Base-by-base conservation (phyloP, 2,329 filamentous ascomycete genomes). In the Scedosporium aurantiacum region DNA sequence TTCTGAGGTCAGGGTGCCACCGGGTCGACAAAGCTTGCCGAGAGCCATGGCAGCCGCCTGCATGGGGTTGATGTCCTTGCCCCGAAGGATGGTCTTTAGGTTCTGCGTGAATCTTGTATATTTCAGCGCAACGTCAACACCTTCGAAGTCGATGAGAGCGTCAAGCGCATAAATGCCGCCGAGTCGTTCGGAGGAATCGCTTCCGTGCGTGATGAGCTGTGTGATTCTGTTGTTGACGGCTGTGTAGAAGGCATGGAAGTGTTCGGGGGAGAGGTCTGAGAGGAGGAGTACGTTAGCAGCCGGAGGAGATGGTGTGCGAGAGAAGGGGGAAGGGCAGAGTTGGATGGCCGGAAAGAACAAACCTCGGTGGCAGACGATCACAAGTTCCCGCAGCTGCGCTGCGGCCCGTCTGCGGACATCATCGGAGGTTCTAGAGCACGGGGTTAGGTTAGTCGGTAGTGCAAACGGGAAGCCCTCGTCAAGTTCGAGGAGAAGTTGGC, bases 51-150 rank as follows among this genome's bases (percentile, higher is more conserved):
- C 92, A 4, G 95, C 94, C 12, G 90, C 86, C 62, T 95, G 85
- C 87, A 99, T 93, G 23, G 94, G 91, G 61, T 86, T 86, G 65
- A 90, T 90, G 69, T 99, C 94, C 71, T 92, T 96, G 64, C 93
- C 93, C 68, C 92, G 85, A 67, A 99, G 81, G 45, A 97, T 88
- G 57, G 85, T 89, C 67, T 92, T 89, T 63, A 99, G 83, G 69
- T 93, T 95, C 65, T 91, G 91, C 55, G 91, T 91, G 71, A 97
- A 99, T 61, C 94, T 86, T 32, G 93, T 96, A 63, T 94, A 96
- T 75, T 97, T 97, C 69, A 91, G 86, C 41, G 90, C 91, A 25
- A 90, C 85, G 75, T 99, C 95, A 67, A 97, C 90, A 63, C 92
- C 93, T 68, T 97, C 93, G 72, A 97, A 97, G 72, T 97, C 92